phyloP scores from a whole-genome alignment of 306 rosid genomes.

The Comarum palustre region DNA sequence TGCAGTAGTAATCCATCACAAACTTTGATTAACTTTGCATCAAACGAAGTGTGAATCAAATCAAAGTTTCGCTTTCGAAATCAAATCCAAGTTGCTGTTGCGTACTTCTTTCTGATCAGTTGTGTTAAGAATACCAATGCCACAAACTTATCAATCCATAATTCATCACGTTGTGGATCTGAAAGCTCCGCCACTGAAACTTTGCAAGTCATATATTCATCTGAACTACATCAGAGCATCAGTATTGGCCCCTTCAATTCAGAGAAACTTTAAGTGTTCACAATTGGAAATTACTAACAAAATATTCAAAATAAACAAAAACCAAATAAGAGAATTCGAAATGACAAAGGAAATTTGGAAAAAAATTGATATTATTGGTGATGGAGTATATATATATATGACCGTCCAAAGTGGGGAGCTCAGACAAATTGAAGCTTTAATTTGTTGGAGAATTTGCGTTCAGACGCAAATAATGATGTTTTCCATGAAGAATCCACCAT shows the following conservation, averaged over 20 bases:
- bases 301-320: neutral
- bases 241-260: neutral
- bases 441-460: conserved; percentile 12
- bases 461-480: conserved; percentile 56
- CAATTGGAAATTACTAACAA: neutral
- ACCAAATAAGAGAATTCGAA: neutral
- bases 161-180: neutral
- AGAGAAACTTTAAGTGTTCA: neutral
- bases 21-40: neutral
- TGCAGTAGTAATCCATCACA: neutral
- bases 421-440: conserved; percentile 28
- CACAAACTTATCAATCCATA: neutral
- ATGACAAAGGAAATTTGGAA: neutral
- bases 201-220: neutral
- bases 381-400: conserved; percentile 25
- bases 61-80: conserved; percentile 4
- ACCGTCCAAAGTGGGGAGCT: conserved; percentile 80
- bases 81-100: conserved; percentile 1
- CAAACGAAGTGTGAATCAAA: neutral
- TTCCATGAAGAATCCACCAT: conserved; percentile 41
- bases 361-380: neutral
- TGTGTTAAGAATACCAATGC: conserved; percentile 13
- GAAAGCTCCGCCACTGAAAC: conserved; percentile 3
- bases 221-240: neutral
- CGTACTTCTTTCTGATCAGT: neutral